Base-by-base conservation (phyloP, 345 rosid species). In the Turnera subulata region DNA sequence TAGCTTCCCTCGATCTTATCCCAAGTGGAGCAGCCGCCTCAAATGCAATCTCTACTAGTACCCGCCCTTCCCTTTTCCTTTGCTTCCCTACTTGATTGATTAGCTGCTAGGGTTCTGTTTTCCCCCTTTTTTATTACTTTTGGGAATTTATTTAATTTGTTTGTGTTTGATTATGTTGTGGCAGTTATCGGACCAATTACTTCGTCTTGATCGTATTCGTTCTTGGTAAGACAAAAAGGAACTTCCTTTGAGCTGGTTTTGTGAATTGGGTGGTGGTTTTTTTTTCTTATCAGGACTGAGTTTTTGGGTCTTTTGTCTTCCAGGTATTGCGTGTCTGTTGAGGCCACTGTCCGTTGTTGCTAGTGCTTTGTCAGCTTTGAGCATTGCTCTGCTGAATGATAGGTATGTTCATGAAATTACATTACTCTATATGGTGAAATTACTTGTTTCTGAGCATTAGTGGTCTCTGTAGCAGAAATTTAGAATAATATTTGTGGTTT, bases 31-130 rank as follows among this genome's bases (percentile, higher is more conserved):
- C 77, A 82, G 96, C 76, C 96, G 99, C 61, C 79, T 94, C 80
- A 94, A 94, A 69, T 94, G 99, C 96, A 94, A 94, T 76, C 82
- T 90, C 75, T 94, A 94, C 87, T 90, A 94, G 99, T 88, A 81
- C 32, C 68, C 16, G 12, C 9, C 12, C n/a, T n/a, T 17, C 50
- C 26, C 54, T 37, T 46, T 35, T 46, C 38, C 6, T 11, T 56
- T 37, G 37, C 2, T 1, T 13, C 19, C 8, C 23, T n/a, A 16
- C 33, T 11, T 16, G 4, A 2, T 16, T 11, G 11, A 35, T 23
- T 35, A 14, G 1, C 22, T 32, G 14, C 33, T 24, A 60, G 14
- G 11, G n/a, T 50, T 46, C 24, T 22, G n/a, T n/a, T n/a, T n/a
- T n/a, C n/a, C n/a, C n/a, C n/a, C n/a, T 14, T 46, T 8, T 4